Evolutionary conservation across 768 basidiomycete genomes (phyloP).

Genomic region (Phlebiopsis flavidoalba): DNA sequence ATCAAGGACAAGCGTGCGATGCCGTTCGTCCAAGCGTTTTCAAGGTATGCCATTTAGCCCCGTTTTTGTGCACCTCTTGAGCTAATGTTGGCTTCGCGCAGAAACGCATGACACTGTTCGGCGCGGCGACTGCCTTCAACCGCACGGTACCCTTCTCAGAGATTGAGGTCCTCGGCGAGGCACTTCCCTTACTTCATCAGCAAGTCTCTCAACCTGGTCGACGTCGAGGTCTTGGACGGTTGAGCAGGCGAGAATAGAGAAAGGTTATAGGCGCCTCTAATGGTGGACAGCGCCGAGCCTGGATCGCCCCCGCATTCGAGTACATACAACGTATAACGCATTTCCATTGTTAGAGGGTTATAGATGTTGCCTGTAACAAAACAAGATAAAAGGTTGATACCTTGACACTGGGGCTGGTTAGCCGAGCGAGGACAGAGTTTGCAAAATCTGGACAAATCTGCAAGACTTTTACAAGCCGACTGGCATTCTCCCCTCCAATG

Average conservation of each 20-base stretch:
- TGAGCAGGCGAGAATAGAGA: constrained; percentile 57
- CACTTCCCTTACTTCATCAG: constrained; percentile 72
- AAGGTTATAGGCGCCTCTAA: constrained; percentile 58
- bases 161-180: constrained; percentile 58
- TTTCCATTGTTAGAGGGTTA: neutral
- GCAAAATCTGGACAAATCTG: no score
- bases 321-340: constrained; percentile 67
- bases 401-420: no score
- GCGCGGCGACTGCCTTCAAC: constrained; percentile 73
- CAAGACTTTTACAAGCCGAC: no score
- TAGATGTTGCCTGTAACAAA: neutral
- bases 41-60: constrained; percentile 55
- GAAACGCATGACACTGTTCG: constrained; percentile 80
- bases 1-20: constrained; percentile 95
- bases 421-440: no score
- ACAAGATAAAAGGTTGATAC: no score
- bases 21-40: constrained; percentile 92
- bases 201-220: constrained; percentile 63
- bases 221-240: constrained; percentile 69
- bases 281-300: constrained; percentile 86
- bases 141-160: constrained; percentile 84
- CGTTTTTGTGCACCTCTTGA: neutral
- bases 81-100: constrained; percentile 24
- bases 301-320: constrained; percentile 81
- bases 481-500: no score